Conservation (phyloP, 164 flowering plant species). For the Vitis rotundifolia region DNA sequence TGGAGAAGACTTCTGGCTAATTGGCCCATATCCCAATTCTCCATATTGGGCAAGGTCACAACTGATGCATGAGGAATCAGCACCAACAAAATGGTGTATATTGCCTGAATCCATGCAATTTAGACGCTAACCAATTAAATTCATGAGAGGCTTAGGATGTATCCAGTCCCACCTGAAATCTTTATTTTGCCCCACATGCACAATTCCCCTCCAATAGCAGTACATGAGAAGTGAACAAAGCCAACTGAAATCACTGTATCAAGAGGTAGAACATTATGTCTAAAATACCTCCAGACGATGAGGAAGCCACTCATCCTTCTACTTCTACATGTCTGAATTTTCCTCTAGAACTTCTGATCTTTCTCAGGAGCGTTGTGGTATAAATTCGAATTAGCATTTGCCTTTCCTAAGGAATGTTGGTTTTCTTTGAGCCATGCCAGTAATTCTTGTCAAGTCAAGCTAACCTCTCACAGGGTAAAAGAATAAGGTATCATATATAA, state of each 20-base stretch:
- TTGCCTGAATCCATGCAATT: constrained; percentile 97
- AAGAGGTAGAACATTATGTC: constrained; percentile 77
- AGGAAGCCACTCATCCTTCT: constrained; percentile 92
- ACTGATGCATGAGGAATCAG: constrained; percentile 93
- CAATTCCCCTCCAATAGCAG: constrained; percentile 98
- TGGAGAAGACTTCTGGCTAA: constrained; percentile 90
- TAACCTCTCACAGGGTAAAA: no score
- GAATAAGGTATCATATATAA: no score
- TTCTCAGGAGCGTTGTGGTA: no score
- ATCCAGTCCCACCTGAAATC: constrained; percentile 92
- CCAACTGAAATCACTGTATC: constrained; percentile 93
- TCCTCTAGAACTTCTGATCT: no score
- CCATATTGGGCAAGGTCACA: constrained; percentile 93
- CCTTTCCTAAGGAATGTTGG: no score
- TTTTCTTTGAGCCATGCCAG: no score
- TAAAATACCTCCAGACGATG: constrained; percentile 87
- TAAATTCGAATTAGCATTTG: no score
- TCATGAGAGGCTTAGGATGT: constrained; percentile 98
- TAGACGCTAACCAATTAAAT: constrained; percentile 94
- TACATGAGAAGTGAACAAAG: constrained; percentile 78
- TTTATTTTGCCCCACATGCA: constrained; percentile 99
- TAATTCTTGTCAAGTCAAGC: no score
- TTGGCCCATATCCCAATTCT: constrained; percentile 95
- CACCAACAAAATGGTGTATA: constrained; percentile 88
- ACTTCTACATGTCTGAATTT: constrained; percentile 23